Conservation (phyloP, 495 filamentous ascomycete genomes). For the Trichocladium antarcticum region DNA sequence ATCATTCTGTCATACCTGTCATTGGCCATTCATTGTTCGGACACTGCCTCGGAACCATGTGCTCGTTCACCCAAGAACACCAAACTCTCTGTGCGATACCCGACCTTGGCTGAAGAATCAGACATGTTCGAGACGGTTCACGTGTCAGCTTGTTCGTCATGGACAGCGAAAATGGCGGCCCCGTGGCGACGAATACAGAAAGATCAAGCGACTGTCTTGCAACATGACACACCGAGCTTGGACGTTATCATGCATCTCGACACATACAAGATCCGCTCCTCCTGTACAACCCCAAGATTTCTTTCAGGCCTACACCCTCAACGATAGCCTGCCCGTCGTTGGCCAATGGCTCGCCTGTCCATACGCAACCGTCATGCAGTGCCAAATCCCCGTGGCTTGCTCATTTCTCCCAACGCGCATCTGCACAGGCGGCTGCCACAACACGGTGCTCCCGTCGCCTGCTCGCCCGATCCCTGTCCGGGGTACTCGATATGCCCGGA, state of each 20-base stretch:
- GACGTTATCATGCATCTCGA: slow-evolving; percentile 12
- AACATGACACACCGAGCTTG: background rate
- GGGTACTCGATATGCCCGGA: background rate
- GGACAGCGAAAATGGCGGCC: no score
- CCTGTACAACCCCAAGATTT: slow-evolving; percentile 18
- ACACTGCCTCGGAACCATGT: no score
- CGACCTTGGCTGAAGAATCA: no score
- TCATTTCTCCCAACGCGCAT: slow-evolving; percentile 11
- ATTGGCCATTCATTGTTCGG: no score
- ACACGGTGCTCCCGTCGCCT: background rate
- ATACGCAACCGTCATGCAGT: slow-evolving; percentile 12
- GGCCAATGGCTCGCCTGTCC: slow-evolving; percentile 14
- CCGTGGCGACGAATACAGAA: no score
- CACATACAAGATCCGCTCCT: slow-evolving; percentile 21
- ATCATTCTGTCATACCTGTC: no score
- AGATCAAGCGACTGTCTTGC: background rate
- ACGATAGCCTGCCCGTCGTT: slow-evolving; percentile 17
- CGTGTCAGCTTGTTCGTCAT: no score
- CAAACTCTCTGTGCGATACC: no score
- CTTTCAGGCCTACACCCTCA: slow-evolving; percentile 18
- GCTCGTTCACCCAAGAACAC: no score
- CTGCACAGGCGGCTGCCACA: slow-evolving; percentile 4
- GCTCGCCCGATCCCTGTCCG: no score
- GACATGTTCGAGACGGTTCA: no score
- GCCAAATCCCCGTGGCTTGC: background rate